Conservation (phyloP, 1,139 yeast genomes). For the Pichia sp. region DNA sequence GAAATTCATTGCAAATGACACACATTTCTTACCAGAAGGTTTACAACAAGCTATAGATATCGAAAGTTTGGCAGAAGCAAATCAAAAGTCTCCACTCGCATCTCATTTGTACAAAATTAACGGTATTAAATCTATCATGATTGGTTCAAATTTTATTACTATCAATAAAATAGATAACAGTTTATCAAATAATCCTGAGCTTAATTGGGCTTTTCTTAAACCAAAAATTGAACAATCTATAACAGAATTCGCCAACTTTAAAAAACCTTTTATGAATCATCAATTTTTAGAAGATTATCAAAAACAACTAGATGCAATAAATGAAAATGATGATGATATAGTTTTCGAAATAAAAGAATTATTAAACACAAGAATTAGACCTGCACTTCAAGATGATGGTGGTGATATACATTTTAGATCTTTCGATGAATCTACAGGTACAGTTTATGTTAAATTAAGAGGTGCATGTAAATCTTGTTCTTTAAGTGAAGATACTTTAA, state of each 20-base stretch:
- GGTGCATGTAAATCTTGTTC: slow-evolving; percentile 85
- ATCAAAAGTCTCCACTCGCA: slow-evolving; percentile 78
- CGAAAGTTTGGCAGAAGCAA: slow-evolving; percentile 61
- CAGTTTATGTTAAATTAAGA: slow-evolving; percentile 65
- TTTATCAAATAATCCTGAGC: slow-evolving; percentile 28
- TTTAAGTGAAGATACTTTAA: slow-evolving; percentile 68
- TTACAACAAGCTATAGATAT: slow-evolving; percentile 43
- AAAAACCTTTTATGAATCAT: slow-evolving; percentile 24
- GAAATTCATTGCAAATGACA: slow-evolving; percentile 56
- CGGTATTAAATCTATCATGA: slow-evolving; percentile 83
- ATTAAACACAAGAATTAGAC: slow-evolving; percentile 56
- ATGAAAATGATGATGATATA: slow-evolving; percentile 45
- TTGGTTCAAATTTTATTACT: slow-evolving; percentile 56
- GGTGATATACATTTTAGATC: slow-evolving; percentile 73
- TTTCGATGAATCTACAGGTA: slow-evolving; percentile 62
- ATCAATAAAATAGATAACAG: slow-evolving; percentile 30
- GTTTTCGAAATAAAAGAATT: slow-evolving; percentile 56
- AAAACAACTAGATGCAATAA: slow-evolving; percentile 26
- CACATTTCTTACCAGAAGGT: slow-evolving; percentile 57
- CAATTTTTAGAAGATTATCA: slow-evolving; percentile 21
- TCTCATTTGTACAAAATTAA: slow-evolving; percentile 70
- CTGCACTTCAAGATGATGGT: slow-evolving; percentile 73
- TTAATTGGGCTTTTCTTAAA: slow-evolving; percentile 26
- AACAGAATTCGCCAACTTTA: slow-evolving; percentile 22
- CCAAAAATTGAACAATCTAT: slow-evolving; percentile 25